A percentile compares a stretch with the other conserved stretches of the same genome.
Evolutionary conservation across 2,329 filamentous ascomycete genomes (phyloP).

Genomic region (Pseudogymnoascus pannorum): DNA sequence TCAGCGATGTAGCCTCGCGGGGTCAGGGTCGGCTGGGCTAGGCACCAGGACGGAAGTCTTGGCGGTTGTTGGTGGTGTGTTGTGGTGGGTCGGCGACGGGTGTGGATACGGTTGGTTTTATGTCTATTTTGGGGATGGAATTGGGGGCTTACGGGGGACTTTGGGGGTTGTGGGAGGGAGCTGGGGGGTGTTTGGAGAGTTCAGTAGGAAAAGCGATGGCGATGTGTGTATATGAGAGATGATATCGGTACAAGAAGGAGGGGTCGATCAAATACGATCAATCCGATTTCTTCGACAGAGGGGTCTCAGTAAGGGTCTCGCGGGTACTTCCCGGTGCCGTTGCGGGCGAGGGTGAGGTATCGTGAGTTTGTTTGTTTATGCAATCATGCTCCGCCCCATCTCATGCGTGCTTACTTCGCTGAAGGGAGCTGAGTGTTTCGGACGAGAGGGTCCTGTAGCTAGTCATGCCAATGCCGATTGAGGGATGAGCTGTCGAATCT

Average conservation of each 20-base stretch:
- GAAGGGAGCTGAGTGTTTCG: background rate
- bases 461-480: background rate
- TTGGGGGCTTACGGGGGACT: background rate
- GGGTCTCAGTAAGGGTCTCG: background rate
- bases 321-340: background rate
- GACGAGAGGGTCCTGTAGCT: background rate
- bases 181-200: background rate
- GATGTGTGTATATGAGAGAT: background rate
- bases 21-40: background rate
- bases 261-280: background rate
- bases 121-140: background rate
- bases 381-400: too few relatives aligned
- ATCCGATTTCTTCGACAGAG: background rate
- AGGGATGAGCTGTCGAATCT: background rate
- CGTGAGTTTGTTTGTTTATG: background rate
- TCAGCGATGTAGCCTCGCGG: background rate
- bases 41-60: background rate
- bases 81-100: background rate
- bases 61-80: background rate
- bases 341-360: background rate
- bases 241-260: too few relatives aligned
- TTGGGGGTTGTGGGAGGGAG: background rate
- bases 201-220: too few relatives aligned
- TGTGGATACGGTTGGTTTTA: background rate
- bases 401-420: background rate